Evolutionary conservation across 192 early-diverging fungal species (phyloP).

Genomic region (Coemansia sp.): DNA sequence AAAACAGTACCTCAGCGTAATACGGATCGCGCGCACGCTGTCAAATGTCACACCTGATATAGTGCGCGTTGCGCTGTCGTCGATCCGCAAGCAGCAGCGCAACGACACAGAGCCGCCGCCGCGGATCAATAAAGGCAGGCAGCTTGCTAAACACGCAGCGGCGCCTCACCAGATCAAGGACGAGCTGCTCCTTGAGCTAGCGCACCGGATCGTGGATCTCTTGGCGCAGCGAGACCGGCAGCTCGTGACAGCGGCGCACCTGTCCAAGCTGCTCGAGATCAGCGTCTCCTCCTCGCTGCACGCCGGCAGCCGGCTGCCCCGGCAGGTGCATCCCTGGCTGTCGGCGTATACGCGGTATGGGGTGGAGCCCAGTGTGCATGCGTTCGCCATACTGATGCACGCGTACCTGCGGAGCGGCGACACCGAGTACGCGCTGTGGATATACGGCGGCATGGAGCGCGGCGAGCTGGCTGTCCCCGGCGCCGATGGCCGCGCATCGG

Average conservation of each 20-base stretch:
- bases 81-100: conserved; percentile 19
- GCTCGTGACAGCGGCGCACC: conserved; percentile 7
- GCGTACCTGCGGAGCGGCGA: conserved; percentile 20
- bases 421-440: conserved; percentile 8
- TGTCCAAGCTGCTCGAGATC: conserved; percentile 30
- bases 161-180: too few relatives aligned
- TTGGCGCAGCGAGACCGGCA: too few relatives aligned
- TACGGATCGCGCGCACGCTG: not conserved
- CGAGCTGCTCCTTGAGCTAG: not conserved
- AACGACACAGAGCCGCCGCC: not conserved
- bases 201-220: conserved; percentile 10
- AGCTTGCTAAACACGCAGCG: too few relatives aligned
- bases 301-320: conserved; percentile 3
- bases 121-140: too few relatives aligned
- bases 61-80: conserved; percentile 6
- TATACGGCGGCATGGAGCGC: conserved; percentile 16
- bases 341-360: not conserved
- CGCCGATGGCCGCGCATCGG: not conserved
- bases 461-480: not conserved
- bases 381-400: conserved; percentile 20
- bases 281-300: conserved; percentile 5
- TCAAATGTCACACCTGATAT: not conserved
- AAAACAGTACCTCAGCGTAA: not conserved
- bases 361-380: conserved; percentile 10
- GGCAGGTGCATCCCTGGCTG: conserved; percentile 18